Evolutionary conservation across 139 green algal species (phyloP).

Genomic region (Chlorella sorokiniana): DNA sequence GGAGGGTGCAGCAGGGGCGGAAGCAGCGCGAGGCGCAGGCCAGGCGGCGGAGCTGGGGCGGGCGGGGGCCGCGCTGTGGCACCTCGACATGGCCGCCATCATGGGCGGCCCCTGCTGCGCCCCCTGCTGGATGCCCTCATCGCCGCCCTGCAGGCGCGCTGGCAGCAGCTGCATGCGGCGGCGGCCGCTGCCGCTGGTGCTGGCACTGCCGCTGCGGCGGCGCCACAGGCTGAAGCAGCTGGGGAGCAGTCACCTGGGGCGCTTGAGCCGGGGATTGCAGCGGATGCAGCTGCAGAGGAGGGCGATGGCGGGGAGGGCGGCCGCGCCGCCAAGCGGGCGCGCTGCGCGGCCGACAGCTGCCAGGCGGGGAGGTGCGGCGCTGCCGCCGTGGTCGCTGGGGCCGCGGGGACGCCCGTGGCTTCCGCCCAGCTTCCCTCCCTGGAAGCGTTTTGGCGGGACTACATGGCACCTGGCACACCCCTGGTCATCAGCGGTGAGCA

Average conservation of each 20-base stretch:
- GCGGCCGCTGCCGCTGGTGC: background rate
- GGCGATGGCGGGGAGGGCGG: background rate
- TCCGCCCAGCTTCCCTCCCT: conserved; percentile 42
- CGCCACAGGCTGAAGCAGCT: background rate
- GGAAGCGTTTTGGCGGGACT: conserved; percentile 64
- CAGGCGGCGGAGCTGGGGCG: background rate
- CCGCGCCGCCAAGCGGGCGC: background rate
- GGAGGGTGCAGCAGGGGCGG: background rate
- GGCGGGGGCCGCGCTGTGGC: conserved; percentile 38
- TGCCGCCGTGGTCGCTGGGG: conserved; percentile 59
- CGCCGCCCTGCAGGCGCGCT: conserved; percentile 14
- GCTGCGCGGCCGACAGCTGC: background rate
- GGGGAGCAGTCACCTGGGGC: background rate
- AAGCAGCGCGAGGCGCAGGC: background rate
- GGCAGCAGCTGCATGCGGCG: conserved; percentile 13
- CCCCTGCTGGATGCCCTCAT: conserved; percentile 50
- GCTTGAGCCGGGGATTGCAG: no score
- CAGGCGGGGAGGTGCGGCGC: conserved; percentile 5
- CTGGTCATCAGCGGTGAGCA: conserved; percentile 31
- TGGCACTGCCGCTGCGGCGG: background rate
- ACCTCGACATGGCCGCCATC: conserved; percentile 81
- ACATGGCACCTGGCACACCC: conserved; percentile 46
- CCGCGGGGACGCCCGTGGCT: conserved; percentile 9
- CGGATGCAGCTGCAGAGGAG: conserved; percentile 3
- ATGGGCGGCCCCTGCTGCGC: conserved; percentile 80